A percentile compares a stretch with the other conserved stretches of the same genome.
These are phyloP conservation scores for Cyclotella cryptica DNA, from an alignment of 108 stramenopile genomes.

Conservation along the genomic window DNA sequence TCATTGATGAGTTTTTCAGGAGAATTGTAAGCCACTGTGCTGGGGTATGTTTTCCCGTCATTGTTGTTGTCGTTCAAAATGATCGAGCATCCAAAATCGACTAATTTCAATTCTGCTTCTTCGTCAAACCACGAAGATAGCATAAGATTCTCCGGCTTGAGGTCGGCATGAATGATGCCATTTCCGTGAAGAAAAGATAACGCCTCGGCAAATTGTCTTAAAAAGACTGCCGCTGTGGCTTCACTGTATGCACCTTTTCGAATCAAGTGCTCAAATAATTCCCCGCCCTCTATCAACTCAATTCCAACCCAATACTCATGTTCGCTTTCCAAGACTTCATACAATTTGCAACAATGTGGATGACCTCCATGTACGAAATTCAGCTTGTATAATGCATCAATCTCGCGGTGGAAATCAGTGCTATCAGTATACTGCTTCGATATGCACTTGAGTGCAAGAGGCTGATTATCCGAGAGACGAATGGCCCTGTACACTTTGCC, in stretches of 20 bases:
- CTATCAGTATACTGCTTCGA: too few species aligned
- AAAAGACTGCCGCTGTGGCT: constrained; percentile 16
- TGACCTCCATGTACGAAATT: too few species aligned
- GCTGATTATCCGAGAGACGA: too few species aligned
- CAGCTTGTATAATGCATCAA: too few species aligned
- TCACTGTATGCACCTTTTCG: constrained; percentile 31
- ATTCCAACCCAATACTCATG: too few species aligned
- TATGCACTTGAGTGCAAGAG: too few species aligned
- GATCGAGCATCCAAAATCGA: constrained; percentile 42
- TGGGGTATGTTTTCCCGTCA: background rate
- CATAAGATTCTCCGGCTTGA: constrained; percentile 46
- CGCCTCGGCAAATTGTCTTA: constrained; percentile 19
- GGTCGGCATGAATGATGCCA: constrained; percentile 22
- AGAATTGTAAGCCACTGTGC: constrained; percentile 31
- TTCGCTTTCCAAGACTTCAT: too few species aligned
- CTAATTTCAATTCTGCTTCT: constrained; percentile 31
- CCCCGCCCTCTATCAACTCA: constrained; percentile 43
- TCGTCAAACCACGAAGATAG: constrained; percentile 15
- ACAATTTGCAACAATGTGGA: too few species aligned
- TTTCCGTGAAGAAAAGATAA: constrained; percentile 33
- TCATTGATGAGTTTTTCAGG: constrained; percentile 27
- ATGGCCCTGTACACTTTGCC: too few species aligned
- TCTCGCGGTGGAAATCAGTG: too few species aligned
- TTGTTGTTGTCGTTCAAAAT: constrained; percentile 1
- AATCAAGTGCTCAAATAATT: constrained; percentile 40